Percentiles rank a stretch among this genome's conserved stretches.
These are phyloP conservation scores for Fusarium veterinarium DNA, from an alignment of 2,329 filamentous ascomycete species.

Conservation along the genomic window DNA sequence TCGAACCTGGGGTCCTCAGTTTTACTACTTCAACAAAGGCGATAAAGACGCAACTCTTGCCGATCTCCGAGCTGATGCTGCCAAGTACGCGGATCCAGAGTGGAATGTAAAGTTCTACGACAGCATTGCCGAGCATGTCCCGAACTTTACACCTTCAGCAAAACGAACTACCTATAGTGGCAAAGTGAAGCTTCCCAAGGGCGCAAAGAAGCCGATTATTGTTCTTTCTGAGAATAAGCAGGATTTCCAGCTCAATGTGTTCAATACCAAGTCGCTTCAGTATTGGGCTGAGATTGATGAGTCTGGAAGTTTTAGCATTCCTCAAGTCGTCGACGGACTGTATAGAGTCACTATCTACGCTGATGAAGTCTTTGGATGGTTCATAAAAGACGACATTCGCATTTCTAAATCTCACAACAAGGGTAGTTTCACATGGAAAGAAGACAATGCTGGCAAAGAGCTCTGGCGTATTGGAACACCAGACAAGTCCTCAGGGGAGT, in stretches of 20 bases:
- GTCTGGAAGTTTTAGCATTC: slow-evolving; percentile 50
- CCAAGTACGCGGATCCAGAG: slow-evolving; percentile 23
- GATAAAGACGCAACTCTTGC: not conserved
- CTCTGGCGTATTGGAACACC: slow-evolving; percentile 33
- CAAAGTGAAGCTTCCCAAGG: slow-evolving; percentile 27
- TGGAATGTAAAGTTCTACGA: slow-evolving; percentile 37
- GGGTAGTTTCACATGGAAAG: slow-evolving; percentile 12
- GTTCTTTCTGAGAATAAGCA: slow-evolving; percentile 55
- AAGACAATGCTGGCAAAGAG: slow-evolving; percentile 26
- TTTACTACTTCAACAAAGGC: slow-evolving; percentile 67
- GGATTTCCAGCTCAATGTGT: slow-evolving; percentile 54
- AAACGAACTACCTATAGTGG: slow-evolving; percentile 23
- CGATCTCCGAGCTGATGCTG: slow-evolving; percentile 26
- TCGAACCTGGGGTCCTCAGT: slow-evolving; percentile 71
- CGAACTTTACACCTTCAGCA: slow-evolving; percentile 17
- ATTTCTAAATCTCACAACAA: slow-evolving; percentile 48
- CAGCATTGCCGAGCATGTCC: slow-evolving; percentile 25
- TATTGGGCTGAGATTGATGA: slow-evolving; percentile 67
- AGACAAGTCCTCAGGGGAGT: slow-evolving; percentile 70
- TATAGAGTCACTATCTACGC: slow-evolving; percentile 37
- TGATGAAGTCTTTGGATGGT: slow-evolving; percentile 34
- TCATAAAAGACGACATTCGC: slow-evolving; percentile 49
- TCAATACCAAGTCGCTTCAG: slow-evolving; percentile 64
- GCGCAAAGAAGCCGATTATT: slow-evolving; percentile 56
- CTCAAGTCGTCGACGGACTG: slow-evolving; percentile 22